Percentiles rank a stretch among this genome's conserved stretches.
Conservation (phyloP, 2,329 filamentous ascomycete genomes). For the Phaeophleospora eucalypticola region DNA sequence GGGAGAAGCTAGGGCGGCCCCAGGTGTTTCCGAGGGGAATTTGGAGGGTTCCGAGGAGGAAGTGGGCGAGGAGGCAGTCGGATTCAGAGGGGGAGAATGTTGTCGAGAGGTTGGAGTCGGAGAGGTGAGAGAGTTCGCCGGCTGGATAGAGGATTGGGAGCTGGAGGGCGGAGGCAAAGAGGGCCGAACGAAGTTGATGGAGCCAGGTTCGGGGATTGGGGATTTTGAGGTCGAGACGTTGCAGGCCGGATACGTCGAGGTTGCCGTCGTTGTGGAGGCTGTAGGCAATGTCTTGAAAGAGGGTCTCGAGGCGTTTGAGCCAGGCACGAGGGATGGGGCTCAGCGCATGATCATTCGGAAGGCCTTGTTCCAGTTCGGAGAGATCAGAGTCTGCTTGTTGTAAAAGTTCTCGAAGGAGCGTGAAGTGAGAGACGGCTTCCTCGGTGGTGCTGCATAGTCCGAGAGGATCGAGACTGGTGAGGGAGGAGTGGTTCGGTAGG, state of each 20-base stretch:
- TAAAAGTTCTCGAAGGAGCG: conserved; percentile 1
- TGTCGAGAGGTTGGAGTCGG: not conserved
- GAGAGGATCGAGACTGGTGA: conserved; percentile 9
- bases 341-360: not conserved
- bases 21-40: conserved; percentile 8
- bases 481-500: conserved; percentile 6
- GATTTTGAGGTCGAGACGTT: not conserved
- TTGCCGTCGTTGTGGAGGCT: conserved; percentile 7
- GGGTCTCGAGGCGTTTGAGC: conserved; percentile 1
- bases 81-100: not conserved
- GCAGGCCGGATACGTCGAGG: conserved; percentile 1
- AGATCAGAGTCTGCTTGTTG: not conserved
- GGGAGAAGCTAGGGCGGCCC: conserved; percentile 10
- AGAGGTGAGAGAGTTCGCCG: conserved; percentile 3
- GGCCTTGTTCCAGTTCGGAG: not conserved
- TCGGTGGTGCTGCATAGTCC: conserved; percentile 7
- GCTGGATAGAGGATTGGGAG: not conserved
- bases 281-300: conserved; percentile 13
- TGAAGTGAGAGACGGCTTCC: conserved; percentile 1
- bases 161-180: not conserved
- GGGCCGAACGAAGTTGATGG: not conserved
- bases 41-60: conserved; percentile 13
- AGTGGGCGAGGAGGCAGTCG: conserved; percentile 5
- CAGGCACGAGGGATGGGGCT: not conserved
- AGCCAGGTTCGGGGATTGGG: not conserved